Evolutionary conservation across 768 basidiomycete genomes (phyloP).

Genomic region (Trametes punicea): DNA sequence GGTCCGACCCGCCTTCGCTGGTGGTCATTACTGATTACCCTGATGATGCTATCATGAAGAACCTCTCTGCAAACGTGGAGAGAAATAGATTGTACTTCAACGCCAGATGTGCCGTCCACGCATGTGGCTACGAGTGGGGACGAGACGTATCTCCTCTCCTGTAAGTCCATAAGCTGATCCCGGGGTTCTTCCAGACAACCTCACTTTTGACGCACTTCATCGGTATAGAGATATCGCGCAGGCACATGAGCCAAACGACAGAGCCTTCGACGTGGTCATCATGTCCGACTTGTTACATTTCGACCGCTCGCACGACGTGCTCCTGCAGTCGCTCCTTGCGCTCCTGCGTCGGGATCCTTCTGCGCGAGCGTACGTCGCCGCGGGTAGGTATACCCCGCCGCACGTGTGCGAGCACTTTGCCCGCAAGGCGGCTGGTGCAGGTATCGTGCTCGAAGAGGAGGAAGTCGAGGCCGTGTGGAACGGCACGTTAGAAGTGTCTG

Average conservation of each 20-base stretch:
- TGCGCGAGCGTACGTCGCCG: slow-evolving; percentile 55
- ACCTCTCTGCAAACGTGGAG: slow-evolving; percentile 52
- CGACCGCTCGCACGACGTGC: slow-evolving; percentile 51
- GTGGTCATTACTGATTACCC: slow-evolving; percentile 70
- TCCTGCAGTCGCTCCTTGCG: slow-evolving; percentile 47
- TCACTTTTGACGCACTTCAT: neutral
- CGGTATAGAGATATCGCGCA: neutral
- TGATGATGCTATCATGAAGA: slow-evolving; percentile 55
- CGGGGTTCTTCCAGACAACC: slow-evolving; percentile 4
- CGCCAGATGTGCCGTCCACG: slow-evolving; percentile 41
- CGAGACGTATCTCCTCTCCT: slow-evolving; percentile 41
- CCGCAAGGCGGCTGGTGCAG: slow-evolving; percentile 33
- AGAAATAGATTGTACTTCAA: slow-evolving; percentile 41
- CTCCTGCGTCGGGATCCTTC: slow-evolving; percentile 43
- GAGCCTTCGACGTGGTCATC: slow-evolving; percentile 55
- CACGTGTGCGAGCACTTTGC: slow-evolving; percentile 56
- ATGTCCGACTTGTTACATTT: slow-evolving; percentile 76
- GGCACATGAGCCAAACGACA: neutral
- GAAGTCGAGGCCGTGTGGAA: slow-evolving; percentile 41
- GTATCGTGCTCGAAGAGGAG: slow-evolving; percentile 48
- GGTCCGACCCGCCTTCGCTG: slow-evolving; percentile 43
- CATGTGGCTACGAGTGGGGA: slow-evolving; percentile 66
- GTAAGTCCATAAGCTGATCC: slow-evolving; percentile 35
- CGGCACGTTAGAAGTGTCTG: slow-evolving; percentile 42
- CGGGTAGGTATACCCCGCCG: slow-evolving; percentile 58